phyloP scores from a whole-genome alignment of 148 eudicot genomes.

The Gaultheria prostrata region DNA sequence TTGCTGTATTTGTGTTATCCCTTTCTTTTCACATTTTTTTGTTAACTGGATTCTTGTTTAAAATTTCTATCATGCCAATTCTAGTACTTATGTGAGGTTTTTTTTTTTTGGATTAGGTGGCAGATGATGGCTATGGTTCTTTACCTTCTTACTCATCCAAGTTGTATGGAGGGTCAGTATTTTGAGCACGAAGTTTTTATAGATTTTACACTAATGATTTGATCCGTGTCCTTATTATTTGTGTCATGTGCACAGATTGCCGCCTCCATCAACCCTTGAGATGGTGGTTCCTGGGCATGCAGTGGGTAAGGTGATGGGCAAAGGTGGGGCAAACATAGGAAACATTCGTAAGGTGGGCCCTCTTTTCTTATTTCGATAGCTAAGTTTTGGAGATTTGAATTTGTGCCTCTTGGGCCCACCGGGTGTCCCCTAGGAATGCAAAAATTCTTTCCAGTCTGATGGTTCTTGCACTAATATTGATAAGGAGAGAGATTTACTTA shows the following conservation, averaged over 20 bases:
- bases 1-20: background rate
- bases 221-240: background rate
- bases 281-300: conserved; percentile 83
- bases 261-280: conserved; percentile 66
- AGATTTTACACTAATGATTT: background rate
- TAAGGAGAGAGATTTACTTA: background rate
- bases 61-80: background rate
- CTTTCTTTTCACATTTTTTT: background rate
- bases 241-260: conserved; percentile 41
- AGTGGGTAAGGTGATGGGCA: conserved; percentile 78
- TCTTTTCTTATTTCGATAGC: background rate
- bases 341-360: conserved; percentile 75
- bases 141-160: conserved; percentile 68
- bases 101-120: conserved; percentile 40
- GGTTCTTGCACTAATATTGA: background rate
- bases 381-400: background rate
- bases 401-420: background rate
- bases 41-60: background rate
- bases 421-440: background rate
- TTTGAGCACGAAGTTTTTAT: conserved; percentile 1
- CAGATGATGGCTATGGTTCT: conserved; percentile 57
- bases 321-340: conserved; percentile 77
- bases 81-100: conserved; percentile 3
- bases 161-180: conserved; percentile 72
- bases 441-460: background rate